Evolutionary conservation across 2,329 filamentous ascomycete genomes (phyloP).

Genomic region (Lasiodiplodia theobromae): DNA sequence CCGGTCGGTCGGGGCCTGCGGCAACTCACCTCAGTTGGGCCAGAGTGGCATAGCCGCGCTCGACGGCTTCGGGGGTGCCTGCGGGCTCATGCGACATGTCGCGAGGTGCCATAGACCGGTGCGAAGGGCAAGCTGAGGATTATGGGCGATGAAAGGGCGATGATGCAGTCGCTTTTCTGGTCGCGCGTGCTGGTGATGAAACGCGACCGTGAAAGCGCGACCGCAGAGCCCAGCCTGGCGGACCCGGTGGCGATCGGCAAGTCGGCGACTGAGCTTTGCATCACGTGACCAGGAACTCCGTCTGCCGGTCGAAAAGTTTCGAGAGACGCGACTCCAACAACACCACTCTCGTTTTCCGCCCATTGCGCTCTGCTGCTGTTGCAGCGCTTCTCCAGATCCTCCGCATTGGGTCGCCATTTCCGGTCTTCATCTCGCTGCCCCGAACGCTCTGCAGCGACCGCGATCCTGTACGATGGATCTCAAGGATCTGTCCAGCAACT

Average conservation of each 20-base stretch:
- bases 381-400: neutral
- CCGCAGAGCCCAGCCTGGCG: slow-evolving; percentile 17
- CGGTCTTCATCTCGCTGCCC: neutral
- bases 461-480: slow-evolving; percentile 46
- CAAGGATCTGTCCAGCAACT: slow-evolving; percentile 64
- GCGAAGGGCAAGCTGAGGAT: neutral
- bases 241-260: slow-evolving; percentile 20
- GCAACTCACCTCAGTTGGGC: slow-evolving; percentile 76
- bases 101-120: slow-evolving; percentile 60
- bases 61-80: slow-evolving; percentile 65
- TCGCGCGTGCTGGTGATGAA: slow-evolving; percentile 21
- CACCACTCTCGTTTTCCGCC: neutral
- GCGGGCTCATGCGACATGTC: slow-evolving; percentile 61
- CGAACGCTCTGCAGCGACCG: neutral
- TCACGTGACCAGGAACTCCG: slow-evolving; percentile 4
- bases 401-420: neutral
- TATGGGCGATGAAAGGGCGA: slow-evolving; percentile 9
- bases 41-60: slow-evolving; percentile 84
- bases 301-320: slow-evolving; percentile 22
- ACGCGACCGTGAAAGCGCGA: slow-evolving; percentile 26
- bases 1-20: slow-evolving; percentile 27
- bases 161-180: slow-evolving; percentile 13
- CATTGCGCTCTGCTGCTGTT: neutral
- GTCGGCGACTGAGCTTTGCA: slow-evolving; percentile 3
- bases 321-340: neutral